phyloP scores from a whole-genome alignment of 2,329 filamentous ascomycete species.

The Pseudocercospora cruenta region DNA sequence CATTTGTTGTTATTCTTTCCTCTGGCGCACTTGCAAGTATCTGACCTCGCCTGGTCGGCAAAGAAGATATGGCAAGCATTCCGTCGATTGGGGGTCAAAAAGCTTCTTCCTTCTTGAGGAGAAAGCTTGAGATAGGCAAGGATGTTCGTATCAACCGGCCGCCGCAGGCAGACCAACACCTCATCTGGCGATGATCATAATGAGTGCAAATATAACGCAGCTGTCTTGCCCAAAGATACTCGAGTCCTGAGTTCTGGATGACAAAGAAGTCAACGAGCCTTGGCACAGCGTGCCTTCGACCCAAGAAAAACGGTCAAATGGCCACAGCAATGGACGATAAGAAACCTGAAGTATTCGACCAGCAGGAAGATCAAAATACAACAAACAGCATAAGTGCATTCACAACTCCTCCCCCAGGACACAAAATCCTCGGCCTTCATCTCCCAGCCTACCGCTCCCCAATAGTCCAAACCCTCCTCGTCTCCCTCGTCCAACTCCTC shows the following conservation, averaged over 20 bases:
- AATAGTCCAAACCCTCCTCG: neutral
- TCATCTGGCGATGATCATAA: neutral
- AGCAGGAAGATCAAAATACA: neutral
- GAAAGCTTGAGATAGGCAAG: slow-evolving; percentile 4
- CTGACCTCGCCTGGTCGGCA: neutral
- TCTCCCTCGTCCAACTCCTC: slow-evolving; percentile 6
- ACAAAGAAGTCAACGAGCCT: neutral
- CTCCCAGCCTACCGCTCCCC: slow-evolving; percentile 3
- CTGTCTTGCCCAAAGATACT: neutral
- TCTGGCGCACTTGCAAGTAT: neutral
- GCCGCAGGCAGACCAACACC: neutral
- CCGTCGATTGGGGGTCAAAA: neutral
- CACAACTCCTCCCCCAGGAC: neutral
- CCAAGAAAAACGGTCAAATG: neutral
- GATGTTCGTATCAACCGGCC: neutral
- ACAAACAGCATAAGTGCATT: neutral
- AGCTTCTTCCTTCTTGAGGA: slow-evolving; percentile 2
- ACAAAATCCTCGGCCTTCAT: neutral
- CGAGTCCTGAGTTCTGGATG: neutral
- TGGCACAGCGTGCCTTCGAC: slow-evolving; percentile 1
- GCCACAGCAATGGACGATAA: neutral
- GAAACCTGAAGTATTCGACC: neutral
- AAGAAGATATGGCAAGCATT: neutral
- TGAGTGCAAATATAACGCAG: neutral
- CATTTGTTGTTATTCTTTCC: neutral